These are phyloP conservation scores for Colletotrichum endophyticum DNA, from an alignment of 2,329 filamentous ascomycete genomes.

Conservation along the genomic window DNA sequence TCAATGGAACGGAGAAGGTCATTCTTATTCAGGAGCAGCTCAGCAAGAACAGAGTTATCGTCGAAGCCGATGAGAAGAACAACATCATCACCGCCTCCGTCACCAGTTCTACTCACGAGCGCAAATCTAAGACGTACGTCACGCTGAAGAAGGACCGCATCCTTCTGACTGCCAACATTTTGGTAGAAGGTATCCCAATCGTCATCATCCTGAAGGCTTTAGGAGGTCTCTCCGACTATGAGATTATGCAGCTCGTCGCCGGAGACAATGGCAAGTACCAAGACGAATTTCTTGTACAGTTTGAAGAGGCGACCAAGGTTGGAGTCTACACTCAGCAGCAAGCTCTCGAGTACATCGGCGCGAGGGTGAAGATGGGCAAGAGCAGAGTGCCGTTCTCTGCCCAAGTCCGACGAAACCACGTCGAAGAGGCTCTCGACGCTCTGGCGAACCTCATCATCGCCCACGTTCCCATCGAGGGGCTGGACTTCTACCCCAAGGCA, in stretches of 20 bases:
- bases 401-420: slow-evolving; percentile 74
- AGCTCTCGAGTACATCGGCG: slow-evolving; percentile 89
- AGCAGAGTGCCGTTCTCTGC: slow-evolving; percentile 52
- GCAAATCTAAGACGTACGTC: slow-evolving; percentile 98
- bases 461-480: slow-evolving; percentile 87
- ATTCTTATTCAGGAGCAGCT: slow-evolving; percentile 98
- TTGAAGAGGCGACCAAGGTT: slow-evolving; percentile 86
- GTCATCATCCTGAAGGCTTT: slow-evolving; percentile 92
- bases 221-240: slow-evolving; percentile 91
- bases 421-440: slow-evolving; percentile 91
- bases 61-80: slow-evolving; percentile 92
- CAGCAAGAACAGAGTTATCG: slow-evolving; percentile 98
- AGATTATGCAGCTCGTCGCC: slow-evolving; percentile 90
- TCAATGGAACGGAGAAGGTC: slow-evolving; percentile 97
- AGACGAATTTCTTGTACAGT: slow-evolving; percentile 94
- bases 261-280: slow-evolving; percentile 89
- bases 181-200: slow-evolving; percentile 93
- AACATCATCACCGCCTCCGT: slow-evolving; percentile 94
- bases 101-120: slow-evolving; percentile 95
- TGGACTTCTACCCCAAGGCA: slow-evolving; percentile 97
- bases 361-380: slow-evolving; percentile 84
- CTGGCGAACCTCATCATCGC: slow-evolving; percentile 92
- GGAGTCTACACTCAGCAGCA: slow-evolving; percentile 93
- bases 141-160: slow-evolving; percentile 93
- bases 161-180: slow-evolving; percentile 87